Evolutionary conservation across 768 basidiomycete genomes (phyloP), one percentile per base, ranked within the genome.

Genomic region (Suillus weaverae): DNA sequence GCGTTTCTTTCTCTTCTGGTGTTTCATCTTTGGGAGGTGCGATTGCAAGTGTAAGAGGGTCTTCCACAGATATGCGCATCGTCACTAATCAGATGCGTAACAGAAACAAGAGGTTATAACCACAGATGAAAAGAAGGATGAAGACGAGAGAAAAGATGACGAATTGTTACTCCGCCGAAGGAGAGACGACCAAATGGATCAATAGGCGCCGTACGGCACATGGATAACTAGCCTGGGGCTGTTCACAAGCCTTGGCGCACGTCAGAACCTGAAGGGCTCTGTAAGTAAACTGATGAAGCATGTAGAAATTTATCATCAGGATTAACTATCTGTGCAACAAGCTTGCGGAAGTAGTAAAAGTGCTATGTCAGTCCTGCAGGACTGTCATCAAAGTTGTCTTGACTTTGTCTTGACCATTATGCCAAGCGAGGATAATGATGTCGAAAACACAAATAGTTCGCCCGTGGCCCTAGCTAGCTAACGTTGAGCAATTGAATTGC

Each of bases 21-120:
- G 89, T 85, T 70, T 93, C 92, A 70, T 86, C 78, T 1, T 80
- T 77, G 10, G 90, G 89, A 2, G 90, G 89, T n/a, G 83, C 82
- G 33, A 91, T 76, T 5, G 85, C 83, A 60, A 78, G 70, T 5
- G 87, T 78, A 30, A 92, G 78, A 0, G 90, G 90, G 72, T 92
- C 90, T 63, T 87, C 84, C 51, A 85, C 71, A 70, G 9, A 74
- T 65, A 62, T 75, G 77, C 57, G 57, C 74, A 76, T 76, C 39
- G 6, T 41, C 16, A 30, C 11, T 18, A 36, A 41, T 64, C 13
- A 64, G 26, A 60, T 22, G 55, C 26, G 32, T 32, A 51, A 18
- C 39, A 18, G 13, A 46, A 38, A 39, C 16, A 26, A 38, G 36
- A 46, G 10, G 14, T 39, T 56, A 60, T n/a, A n/a, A n/a, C 51